These are phyloP conservation scores for Backusella parvicylindrica DNA, from an alignment of 192 early-diverging fungal genomes.

Conservation along the genomic window DNA sequence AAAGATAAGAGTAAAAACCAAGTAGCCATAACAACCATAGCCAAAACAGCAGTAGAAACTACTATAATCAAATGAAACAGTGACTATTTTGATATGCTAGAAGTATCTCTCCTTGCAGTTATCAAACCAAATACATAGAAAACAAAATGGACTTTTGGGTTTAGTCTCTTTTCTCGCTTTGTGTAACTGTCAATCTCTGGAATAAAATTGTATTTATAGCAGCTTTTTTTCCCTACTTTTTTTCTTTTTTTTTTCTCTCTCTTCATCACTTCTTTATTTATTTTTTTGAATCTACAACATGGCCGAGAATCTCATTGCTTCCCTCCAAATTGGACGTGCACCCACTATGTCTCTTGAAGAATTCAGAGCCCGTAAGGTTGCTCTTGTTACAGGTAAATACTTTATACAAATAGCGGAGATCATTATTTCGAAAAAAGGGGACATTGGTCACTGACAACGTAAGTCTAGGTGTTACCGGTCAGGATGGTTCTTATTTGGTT, in stretches of 20 bases:
- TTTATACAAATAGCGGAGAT: not conserved
- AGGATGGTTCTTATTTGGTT: constrained; percentile 76
- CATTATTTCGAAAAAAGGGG: not conserved
- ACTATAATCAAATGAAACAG: not conserved
- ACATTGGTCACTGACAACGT: not conserved
- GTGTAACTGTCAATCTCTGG: not conserved
- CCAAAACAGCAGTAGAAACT: not conserved
- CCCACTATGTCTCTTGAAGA: constrained; percentile 41
- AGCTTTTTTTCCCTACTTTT: not conserved
- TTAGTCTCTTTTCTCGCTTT: not conserved
- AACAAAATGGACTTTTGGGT: not conserved
- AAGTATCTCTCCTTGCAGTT: not conserved
- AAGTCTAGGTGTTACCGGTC: constrained; percentile 69
- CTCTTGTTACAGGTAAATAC: constrained; percentile 54
- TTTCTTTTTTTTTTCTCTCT: not conserved
- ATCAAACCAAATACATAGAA: not conserved
- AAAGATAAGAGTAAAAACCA: not conserved
- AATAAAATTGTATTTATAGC: constrained; percentile 4
- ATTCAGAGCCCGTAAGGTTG: constrained; percentile 57
- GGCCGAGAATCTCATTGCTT: not conserved
- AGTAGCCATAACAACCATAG: not conserved
- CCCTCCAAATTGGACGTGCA: constrained; percentile 1
- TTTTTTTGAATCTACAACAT: not conserved
- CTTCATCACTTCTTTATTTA: not conserved
- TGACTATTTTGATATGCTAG: not conserved